phyloP scores from a whole-genome alignment of 176 grass and related monocot species.

The Cenchrus purpureus region DNA sequence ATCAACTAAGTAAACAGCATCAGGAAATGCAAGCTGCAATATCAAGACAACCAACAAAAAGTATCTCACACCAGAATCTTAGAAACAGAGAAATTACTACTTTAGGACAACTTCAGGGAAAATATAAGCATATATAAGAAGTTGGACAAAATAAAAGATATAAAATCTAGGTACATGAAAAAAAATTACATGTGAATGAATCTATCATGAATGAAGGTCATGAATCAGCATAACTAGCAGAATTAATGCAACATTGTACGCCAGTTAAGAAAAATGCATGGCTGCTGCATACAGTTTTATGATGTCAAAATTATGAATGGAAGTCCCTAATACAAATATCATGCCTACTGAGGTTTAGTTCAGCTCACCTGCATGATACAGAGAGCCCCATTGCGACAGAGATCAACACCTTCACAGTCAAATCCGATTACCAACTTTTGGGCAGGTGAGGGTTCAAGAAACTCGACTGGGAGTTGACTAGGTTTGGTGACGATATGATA shows the following conservation, averaged over 20 bases:
- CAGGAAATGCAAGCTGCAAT: conserved; percentile 80
- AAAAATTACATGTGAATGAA: neutral
- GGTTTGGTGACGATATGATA: conserved; percentile 69
- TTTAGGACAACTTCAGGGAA: conserved; percentile 29
- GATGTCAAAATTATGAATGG: neutral
- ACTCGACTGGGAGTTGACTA: conserved; percentile 78
- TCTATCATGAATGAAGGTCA: neutral
- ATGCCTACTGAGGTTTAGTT: conserved; percentile 9
- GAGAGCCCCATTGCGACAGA: conserved; percentile 84
- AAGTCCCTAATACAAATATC: neutral
- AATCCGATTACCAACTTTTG: conserved; percentile 73
- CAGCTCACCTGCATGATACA: conserved; percentile 96
- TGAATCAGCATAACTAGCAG: neutral
- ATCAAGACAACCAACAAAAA: conserved; percentile 31
- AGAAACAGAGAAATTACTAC: conserved; percentile 8
- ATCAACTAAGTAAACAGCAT: conserved; percentile 94
- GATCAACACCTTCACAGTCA: conserved; percentile 96
- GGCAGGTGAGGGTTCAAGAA: conserved; percentile 77
- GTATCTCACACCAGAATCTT: neutral
- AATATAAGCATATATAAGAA: neutral
- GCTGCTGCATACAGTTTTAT: neutral
- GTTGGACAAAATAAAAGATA: conserved; percentile 10
- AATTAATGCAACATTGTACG: neutral
- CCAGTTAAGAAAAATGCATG: neutral
- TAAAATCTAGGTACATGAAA: neutral